phyloP scores from a whole-genome alignment of 768 basidiomycete genomes.

The Mycena chlorophos region DNA sequence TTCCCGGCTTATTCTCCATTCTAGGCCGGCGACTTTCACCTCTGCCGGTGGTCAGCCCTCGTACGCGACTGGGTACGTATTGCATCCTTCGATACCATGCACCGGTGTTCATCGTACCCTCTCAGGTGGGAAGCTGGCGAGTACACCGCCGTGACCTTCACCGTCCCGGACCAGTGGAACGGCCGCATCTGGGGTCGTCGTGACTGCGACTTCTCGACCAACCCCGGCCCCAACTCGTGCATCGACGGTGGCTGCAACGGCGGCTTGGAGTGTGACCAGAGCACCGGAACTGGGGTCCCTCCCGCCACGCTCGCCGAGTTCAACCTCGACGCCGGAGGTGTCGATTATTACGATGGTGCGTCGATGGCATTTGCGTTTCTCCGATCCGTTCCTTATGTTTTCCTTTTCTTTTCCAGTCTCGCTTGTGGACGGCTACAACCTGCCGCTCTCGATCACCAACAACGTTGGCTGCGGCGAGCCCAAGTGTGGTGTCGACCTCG shows the following conservation, averaged over 20 bases:
- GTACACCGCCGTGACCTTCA: constrained; percentile 32
- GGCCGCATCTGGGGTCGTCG: constrained; percentile 57
- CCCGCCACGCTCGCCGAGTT: constrained; percentile 39
- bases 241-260: constrained; percentile 48
- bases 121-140: constrained; percentile 16
- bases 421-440: constrained; percentile 47
- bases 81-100: no score
- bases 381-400: background rate
- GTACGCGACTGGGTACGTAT: constrained; percentile 23
- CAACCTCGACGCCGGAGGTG: constrained; percentile 29
- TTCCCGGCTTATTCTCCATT: constrained; percentile 18
- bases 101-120: no score
- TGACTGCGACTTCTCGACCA: constrained; percentile 46
- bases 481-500: constrained; percentile 46
- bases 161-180: constrained; percentile 38
- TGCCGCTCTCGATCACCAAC: constrained; percentile 47
- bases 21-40: constrained; percentile 26
- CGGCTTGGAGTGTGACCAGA: constrained; percentile 33
- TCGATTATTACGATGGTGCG: constrained; percentile 37
- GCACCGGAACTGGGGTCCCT: constrained; percentile 37
- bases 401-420: constrained; percentile 35
- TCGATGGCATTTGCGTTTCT: background rate
- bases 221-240: constrained; percentile 38
- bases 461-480: constrained; percentile 38
- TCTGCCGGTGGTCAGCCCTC: constrained; percentile 8